Base-by-base conservation (phyloP, 352 stramenopile species). In the Globisporangium cylindrosporum region DNA sequence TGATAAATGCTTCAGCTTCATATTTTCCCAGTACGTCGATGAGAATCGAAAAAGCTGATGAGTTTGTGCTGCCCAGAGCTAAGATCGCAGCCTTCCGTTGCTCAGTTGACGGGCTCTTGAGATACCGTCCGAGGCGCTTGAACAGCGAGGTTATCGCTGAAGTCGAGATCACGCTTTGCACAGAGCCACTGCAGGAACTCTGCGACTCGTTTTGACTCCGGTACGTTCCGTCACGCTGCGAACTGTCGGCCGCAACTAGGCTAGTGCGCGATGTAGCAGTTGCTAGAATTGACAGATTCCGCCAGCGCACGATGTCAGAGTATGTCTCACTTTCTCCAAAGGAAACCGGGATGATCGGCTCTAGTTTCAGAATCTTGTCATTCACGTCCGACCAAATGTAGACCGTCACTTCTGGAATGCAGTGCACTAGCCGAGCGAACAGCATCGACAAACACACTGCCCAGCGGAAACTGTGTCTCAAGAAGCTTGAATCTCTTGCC, bases 381-480 rank as follows among this genome's bases (percentile, higher is more conserved):
- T 71, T 79, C 36, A 90, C 74, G 32, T 91, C 80, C 1, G 68
- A 63, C 84, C 84, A 94, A 62, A 93, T 87, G 69, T 85, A 91
- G 10, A 74, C 72, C 1, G 75, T 75, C 25, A 92, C 76, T n/a
- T 89, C 77, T 7, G 86, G 80, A 34, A 77, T 73, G 64, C 69
- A 73, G 3, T 68, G 67, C n/a, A 61, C 67, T 1, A 94, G 59
- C 3, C 69, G 73, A 8, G 65, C 62, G 53, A 86, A 90, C 0
- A 92, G 66, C 18, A 77, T 67, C 3, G 80, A 68, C 1, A 93
- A 66, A 57, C 68, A 73, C 9, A 79, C 59, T 12, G 86, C 86
- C 83, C 83, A 93, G 4, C 78, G 81, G 29, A 91, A 92, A 27
- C 79, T 80, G 32, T 63, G 67, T 5, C 76, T 58, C 8, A 59